Conservation (phyloP, 345 rosid genomes). For the Brassica incana region DNA sequence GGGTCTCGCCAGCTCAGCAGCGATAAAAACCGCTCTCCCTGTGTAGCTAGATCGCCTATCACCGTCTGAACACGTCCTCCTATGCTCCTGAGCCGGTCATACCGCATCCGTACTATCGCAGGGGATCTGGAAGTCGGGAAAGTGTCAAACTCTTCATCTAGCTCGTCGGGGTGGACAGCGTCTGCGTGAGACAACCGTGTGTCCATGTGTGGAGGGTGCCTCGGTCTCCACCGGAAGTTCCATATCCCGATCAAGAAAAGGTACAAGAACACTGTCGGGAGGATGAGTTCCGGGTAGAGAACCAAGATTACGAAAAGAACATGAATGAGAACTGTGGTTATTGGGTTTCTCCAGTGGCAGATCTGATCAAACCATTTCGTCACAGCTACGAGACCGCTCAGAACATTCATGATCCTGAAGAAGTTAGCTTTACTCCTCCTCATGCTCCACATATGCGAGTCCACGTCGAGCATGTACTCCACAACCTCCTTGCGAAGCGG, state of each 20-base stretch:
- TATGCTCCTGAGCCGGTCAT: conserved; percentile 89
- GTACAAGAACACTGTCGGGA: conserved; percentile 87
- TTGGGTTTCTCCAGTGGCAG: conserved; percentile 92
- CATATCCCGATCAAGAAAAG: conserved; percentile 90
- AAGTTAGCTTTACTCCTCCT: conserved; percentile 95
- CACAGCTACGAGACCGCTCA: conserved; percentile 69
- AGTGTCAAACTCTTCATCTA: conserved; percentile 90
- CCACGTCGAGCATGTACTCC: conserved; percentile 98
- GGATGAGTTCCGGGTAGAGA: conserved; percentile 85
- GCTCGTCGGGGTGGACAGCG: conserved; percentile 81
- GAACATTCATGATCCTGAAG: conserved; percentile 49
- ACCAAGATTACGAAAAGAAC: conserved; percentile 74
- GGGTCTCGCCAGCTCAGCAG: conserved; percentile 97
- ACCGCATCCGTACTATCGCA: conserved; percentile 79
- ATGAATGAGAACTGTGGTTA: conserved; percentile 83
- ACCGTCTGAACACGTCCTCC: conserved; percentile 93
- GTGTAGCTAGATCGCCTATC: conserved; percentile 93
- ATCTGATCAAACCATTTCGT: conserved; percentile 93
- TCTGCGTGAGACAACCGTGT: conserved; percentile 85
- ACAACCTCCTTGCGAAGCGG: conserved; percentile 89
- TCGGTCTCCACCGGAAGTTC: conserved; percentile 87
- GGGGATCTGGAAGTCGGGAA: conserved; percentile 77
- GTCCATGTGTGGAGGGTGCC: conserved; percentile 98
- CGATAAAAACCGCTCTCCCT: conserved; percentile 87
- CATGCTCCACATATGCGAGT: conserved; percentile 99